These are phyloP conservation scores for Saturnispora zaruensis DNA, from an alignment of 805 yeast species.

Conservation along the genomic window DNA sequence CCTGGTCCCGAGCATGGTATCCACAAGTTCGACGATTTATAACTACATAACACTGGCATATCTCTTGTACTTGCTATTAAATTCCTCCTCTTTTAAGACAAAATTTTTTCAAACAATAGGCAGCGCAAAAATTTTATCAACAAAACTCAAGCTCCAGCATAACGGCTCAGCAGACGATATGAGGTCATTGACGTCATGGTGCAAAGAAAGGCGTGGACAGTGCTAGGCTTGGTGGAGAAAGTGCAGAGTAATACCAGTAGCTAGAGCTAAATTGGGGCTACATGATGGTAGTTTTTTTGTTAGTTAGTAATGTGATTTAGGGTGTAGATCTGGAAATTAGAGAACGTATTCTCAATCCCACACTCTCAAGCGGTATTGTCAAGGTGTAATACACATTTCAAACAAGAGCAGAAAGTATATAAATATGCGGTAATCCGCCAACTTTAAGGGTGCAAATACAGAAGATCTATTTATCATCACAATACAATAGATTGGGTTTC, in stretches of 20 bases:
- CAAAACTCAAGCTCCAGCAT: not conserved
- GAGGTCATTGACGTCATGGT: not conserved
- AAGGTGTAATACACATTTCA: not conserved
- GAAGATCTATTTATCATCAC: not conserved
- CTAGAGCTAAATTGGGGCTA: not conserved
- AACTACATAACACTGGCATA: not conserved
- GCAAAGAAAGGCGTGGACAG: not conserved
- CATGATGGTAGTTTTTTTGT: not conserved
- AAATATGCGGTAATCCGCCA: not conserved
- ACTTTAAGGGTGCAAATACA: not conserved
- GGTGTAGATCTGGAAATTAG: too few relatives aligned
- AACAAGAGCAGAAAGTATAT: not conserved
- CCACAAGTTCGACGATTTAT: slow-evolving; percentile 47
- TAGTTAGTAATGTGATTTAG: too few relatives aligned
- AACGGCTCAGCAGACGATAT: not conserved
- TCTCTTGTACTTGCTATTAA: not conserved
- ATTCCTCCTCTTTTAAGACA: not conserved
- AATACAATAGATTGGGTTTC: not conserved
- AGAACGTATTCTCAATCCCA: not conserved
- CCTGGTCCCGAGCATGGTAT: slow-evolving; percentile 58
- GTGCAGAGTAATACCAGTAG: not conserved
- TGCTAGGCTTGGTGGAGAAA: not conserved
- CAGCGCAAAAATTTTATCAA: not conserved
- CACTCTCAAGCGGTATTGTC: not conserved
- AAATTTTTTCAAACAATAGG: not conserved